Evolutionary conservation across 2,329 filamentous ascomycete species (phyloP).

Genomic region (Tolypocladium tropicale): DNA sequence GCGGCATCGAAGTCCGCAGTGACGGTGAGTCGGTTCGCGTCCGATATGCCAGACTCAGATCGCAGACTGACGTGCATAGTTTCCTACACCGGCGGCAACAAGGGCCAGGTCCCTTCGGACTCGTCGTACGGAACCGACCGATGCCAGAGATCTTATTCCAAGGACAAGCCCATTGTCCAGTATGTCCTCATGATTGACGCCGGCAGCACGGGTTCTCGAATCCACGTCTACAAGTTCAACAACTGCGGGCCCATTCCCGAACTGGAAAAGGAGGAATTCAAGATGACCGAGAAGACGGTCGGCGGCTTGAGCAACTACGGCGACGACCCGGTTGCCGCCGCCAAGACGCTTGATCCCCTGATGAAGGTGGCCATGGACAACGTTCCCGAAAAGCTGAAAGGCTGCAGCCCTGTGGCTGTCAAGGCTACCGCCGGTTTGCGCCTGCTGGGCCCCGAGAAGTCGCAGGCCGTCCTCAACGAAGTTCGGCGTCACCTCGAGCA

Average conservation of each 20-base stretch:
- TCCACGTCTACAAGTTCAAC: constrained; percentile 99
- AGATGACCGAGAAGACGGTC: constrained; percentile 80
- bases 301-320: constrained; percentile 83
- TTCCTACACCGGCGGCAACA: constrained; percentile 11
- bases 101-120: constrained; percentile 47
- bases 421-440: constrained; percentile 94
- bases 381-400: constrained; percentile 80
- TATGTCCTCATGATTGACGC: constrained; percentile 99
- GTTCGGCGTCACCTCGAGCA: constrained; percentile 79
- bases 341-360: constrained; percentile 78
- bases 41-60: neutral
- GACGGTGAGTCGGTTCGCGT: constrained; percentile 23
- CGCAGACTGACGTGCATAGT: constrained; percentile 5
- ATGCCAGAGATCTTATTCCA: constrained; percentile 75
- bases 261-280: constrained; percentile 84
- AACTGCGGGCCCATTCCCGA: constrained; percentile 95
- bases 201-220: constrained; percentile 92
- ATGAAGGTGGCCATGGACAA: constrained; percentile 76
- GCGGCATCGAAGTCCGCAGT: constrained; percentile 43
- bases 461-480: constrained; percentile 72
- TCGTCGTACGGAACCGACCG: constrained; percentile 56
- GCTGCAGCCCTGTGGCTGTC: constrained; percentile 91
- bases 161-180: constrained; percentile 87
- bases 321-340: constrained; percentile 76
- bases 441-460: constrained; percentile 71